Base-by-base conservation (phyloP, 345 rosid genomes). In the Hirschfeldia incana region DNA sequence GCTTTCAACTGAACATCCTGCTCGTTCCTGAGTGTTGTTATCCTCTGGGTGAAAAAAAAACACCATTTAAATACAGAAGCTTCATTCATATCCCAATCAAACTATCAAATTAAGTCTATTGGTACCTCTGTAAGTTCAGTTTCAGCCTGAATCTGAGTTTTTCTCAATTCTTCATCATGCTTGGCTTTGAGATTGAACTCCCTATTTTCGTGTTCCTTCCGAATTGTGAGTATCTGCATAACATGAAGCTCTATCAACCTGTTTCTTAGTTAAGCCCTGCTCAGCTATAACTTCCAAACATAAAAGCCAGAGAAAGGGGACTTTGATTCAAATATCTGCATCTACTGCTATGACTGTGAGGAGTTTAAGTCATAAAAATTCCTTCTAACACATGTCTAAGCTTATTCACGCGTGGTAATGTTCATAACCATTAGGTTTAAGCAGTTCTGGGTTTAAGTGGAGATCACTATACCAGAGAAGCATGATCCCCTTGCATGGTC, bases 111-210 rank as follows among this genome's bases (percentile, higher is more conserved):
- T 3, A 33, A 28, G 33, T 46, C 34, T 33, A 37, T 70, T 64
- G 8, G 29, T 64, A 90, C 95, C 95, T 90, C 92, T 84, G 85
- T 87, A 72, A 85, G 33, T 73, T 91, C 96, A 67, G 80, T 84
- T 84, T 91, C 97, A 72, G 96, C 92, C 76, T 84, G 84, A 80
- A 91, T 80, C 82, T 92, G 86, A 76, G 77, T 62, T 73, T 81
- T 87, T 78, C 87, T 90, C 78, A 90, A 69, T 81, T 93, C 94
- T 80, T 91, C 93, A 65, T 63, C 78, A 69, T 87, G 88, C 53
- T 82, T 72, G 63, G 89, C 85, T 85, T 85, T 90, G 74, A 93
- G 85, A 81, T 76, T 84, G 74, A 82, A 78, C 80, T 89, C 97
- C 87, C 69, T 88, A 73, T 49, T 84, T 64, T 86, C 87, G 78